Evolutionary conservation across 331 rosid species (phyloP).

Genomic region (Cydonia oblonga): DNA sequence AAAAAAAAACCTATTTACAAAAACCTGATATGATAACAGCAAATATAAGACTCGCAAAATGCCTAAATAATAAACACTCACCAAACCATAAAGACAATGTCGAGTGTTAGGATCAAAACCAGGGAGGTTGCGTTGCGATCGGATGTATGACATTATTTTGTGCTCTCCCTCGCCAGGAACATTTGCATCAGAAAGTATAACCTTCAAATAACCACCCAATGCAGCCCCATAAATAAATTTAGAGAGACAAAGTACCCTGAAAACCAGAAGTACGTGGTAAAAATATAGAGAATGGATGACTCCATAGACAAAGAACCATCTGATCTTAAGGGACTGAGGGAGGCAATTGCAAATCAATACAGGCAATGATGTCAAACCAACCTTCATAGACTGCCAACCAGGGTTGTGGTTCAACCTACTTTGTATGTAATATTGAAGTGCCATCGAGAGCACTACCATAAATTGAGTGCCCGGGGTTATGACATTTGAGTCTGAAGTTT

Average conservation of each 20-base stretch:
- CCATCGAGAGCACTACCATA: conserved; percentile 80
- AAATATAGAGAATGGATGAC: conserved; percentile 37
- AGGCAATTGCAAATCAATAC: conserved; percentile 5
- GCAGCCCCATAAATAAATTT: conserved; percentile 48
- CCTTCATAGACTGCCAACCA: conserved; percentile 84
- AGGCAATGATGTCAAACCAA: conserved; percentile 26
- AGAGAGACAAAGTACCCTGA: conserved; percentile 49
- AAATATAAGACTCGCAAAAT: background rate
- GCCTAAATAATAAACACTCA: conserved; percentile 33
- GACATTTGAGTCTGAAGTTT: conserved; percentile 82
- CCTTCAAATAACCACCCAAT: conserved; percentile 80
- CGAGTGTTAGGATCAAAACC: conserved; percentile 87
- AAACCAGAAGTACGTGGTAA: conserved; percentile 31
- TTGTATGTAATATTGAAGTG: conserved; percentile 86
- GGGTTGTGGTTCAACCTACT: conserved; percentile 67
- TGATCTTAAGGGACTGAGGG: conserved; percentile 34
- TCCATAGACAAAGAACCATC: conserved; percentile 39
- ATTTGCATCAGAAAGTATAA: conserved; percentile 93
- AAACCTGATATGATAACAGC: background rate
- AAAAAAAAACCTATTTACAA: background rate
- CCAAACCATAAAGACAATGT: conserved; percentile 93
- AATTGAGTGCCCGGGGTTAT: conserved; percentile 95
- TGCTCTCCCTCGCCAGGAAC: conserved; percentile 98
- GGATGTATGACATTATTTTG: conserved; percentile 83
- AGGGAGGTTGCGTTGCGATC: conserved; percentile 66